Conservation (phyloP, 163 green algal genomes). For the Scenedesmus sp. region DNA sequence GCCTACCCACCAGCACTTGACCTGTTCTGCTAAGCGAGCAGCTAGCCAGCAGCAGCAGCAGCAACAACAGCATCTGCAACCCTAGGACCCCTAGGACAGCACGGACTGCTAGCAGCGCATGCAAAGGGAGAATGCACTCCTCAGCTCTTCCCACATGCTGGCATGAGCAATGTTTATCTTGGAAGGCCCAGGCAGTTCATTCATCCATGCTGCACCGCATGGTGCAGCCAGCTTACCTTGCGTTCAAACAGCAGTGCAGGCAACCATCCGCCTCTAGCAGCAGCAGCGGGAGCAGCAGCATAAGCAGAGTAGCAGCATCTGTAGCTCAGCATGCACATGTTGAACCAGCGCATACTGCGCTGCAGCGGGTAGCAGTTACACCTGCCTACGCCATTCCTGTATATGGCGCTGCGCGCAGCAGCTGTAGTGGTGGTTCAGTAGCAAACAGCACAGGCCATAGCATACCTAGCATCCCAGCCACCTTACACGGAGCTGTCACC, state of each 20-base stretch:
- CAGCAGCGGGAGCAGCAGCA: background rate
- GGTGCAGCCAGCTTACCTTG: constrained; percentile 1
- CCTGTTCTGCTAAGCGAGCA: background rate
- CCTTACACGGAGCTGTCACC: background rate
- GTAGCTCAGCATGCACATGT: background rate
- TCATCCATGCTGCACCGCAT: background rate
- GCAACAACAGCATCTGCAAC: background rate
- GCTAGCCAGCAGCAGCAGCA: background rate
- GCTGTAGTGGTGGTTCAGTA: background rate
- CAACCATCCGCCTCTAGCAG: background rate
- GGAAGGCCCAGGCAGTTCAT: background rate
- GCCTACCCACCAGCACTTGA: background rate
- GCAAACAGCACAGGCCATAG: background rate
- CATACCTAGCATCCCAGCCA: background rate
- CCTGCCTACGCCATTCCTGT: background rate
- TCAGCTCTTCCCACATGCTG: background rate
- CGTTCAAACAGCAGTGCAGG: background rate
- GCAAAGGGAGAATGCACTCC: background rate
- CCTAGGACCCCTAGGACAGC: background rate
- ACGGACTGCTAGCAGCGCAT: background rate
- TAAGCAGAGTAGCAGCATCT: background rate
- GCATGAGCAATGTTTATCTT: background rate
- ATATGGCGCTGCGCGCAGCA: background rate
- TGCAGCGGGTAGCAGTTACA: background rate
- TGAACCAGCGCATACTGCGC: background rate